Percentiles rank a stretch among this genome's conserved stretches.
Evolutionary conservation across 192 early-diverging fungal species (phyloP).

Genomic region (Entophlyctis luteolus): DNA sequence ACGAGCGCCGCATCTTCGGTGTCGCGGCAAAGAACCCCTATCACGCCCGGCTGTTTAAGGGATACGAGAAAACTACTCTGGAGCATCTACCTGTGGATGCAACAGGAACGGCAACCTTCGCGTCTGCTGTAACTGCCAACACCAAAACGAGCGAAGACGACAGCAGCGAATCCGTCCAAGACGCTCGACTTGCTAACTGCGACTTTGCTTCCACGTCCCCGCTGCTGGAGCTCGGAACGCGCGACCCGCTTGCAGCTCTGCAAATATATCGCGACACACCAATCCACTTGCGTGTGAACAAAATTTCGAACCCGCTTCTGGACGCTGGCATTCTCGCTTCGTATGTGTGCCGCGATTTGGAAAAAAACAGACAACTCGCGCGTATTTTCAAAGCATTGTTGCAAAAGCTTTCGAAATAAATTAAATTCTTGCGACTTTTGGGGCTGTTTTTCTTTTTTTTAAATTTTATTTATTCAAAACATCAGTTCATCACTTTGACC

Average conservation of each 20-base stretch:
- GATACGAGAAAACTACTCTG: slow-evolving; percentile 20
- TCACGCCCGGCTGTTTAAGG: slow-evolving; percentile 29
- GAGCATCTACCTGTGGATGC: no score
- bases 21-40: slow-evolving; percentile 12
- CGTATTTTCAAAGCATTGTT: slow-evolving; percentile 36
- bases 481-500: no score
- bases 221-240: background rate
- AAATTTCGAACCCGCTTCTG: slow-evolving; percentile 48
- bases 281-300: slow-evolving; percentile 46
- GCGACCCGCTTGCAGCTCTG: slow-evolving; percentile 33
- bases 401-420: slow-evolving; percentile 6
- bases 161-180: no score
- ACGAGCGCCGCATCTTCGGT: slow-evolving; percentile 33
- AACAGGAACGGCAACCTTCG: no score
- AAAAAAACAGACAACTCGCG: slow-evolving; percentile 19
- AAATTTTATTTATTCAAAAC: no score
- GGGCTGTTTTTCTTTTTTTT: no score
- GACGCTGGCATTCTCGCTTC: slow-evolving; percentile 46
- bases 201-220: background rate
- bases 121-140: background rate
- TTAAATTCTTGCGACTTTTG: no score
- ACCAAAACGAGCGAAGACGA: background rate
- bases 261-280: slow-evolving; percentile 43
- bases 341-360: slow-evolving; percentile 38
- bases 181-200: no score